Base-by-base conservation (phyloP, 2,329 filamentous ascomycete species). In the Ophiosphaerella herpotricha region DNA sequence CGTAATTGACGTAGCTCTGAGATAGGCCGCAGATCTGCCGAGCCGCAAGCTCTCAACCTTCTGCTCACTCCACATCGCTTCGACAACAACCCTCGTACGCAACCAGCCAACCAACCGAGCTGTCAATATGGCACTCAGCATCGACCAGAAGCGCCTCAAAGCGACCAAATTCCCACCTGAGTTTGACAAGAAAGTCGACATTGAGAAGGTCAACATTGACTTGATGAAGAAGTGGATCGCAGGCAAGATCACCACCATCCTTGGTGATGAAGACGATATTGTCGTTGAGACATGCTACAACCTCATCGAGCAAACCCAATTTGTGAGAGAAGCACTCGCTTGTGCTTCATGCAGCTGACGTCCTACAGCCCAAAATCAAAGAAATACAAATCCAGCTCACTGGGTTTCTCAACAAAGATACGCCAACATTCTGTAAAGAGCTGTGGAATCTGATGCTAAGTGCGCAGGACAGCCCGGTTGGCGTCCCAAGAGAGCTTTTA, bases 211-310 rank as follows among this genome's bases (percentile, higher is more conserved):
- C 74, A 97, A 99, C 71, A 81, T 96, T 43, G 91, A 96, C 74
- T 90, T 99, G 48, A 96, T 99, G 86, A 97, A 97, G 82, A 97
- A 91, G 80, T 99, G 94, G 94, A 97, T 97, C 71, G 89, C 90
- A 4, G 85, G 87, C 65, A 90, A 88, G 72, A 90, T 99, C 48
- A 89, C 88, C 21, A 87, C 90, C 49, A 93, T 97, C 40, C 78
- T 97, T 36, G 89, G 89, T n/a, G 89, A 84, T 61, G 94, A 99
- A 64, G 94, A 99, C 70, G 94, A 99, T 69, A 91, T 99, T 42
- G 89, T 97, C 3, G 94, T 94, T 59, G 92, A 97, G 75, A 85
- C 97, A 39, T 83, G 83, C 63, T 86, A 84, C 75, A 85, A 85
- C 50, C 72, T 87, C 39, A 72, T 88, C 26, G 92, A 97, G 70